Evolutionary conservation across 768 basidiomycete genomes (phyloP).

Genomic region (Cubamyces sp.): DNA sequence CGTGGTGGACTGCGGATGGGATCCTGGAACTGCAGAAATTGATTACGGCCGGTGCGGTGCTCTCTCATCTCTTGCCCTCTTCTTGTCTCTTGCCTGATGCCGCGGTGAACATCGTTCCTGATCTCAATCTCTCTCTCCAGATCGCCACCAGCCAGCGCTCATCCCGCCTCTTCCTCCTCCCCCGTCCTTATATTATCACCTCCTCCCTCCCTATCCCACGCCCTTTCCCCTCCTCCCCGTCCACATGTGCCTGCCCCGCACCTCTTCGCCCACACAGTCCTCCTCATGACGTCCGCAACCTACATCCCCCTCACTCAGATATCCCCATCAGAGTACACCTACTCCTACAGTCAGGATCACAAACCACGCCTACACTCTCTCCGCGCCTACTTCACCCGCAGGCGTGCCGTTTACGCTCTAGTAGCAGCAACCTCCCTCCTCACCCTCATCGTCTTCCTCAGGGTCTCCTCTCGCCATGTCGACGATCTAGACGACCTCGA

Average conservation of each 20-base stretch:
- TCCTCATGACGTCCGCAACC: constrained; percentile 17
- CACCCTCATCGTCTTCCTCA: constrained; percentile 24
- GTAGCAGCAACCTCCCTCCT: constrained; percentile 23
- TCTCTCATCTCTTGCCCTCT: not conserved
- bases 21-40: too few species aligned
- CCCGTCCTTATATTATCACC: not conserved
- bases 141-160: constrained; percentile 4
- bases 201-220: constrained; percentile 25
- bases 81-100: not conserved
- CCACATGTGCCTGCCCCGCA: not conserved
- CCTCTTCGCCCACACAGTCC: too few species aligned
- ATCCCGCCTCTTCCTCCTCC: not conserved
- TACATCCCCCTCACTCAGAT: constrained; percentile 31
- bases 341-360: not conserved
- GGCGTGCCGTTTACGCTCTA: constrained; percentile 22
- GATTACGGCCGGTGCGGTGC: not conserved
- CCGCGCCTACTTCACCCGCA: constrained; percentile 15
- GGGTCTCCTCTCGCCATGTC: constrained; percentile 10
- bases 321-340: constrained; percentile 16
- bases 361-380: not conserved
- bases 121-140: constrained; percentile 1
- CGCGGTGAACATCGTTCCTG: not conserved
- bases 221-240: constrained; percentile 22
- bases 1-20: too few species aligned
- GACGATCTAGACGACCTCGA: constrained; percentile 21